Evolutionary conservation across 768 basidiomycete species (phyloP), one percentile per base, ranked within the genome.

Genomic region (Boletus sp.): DNA sequence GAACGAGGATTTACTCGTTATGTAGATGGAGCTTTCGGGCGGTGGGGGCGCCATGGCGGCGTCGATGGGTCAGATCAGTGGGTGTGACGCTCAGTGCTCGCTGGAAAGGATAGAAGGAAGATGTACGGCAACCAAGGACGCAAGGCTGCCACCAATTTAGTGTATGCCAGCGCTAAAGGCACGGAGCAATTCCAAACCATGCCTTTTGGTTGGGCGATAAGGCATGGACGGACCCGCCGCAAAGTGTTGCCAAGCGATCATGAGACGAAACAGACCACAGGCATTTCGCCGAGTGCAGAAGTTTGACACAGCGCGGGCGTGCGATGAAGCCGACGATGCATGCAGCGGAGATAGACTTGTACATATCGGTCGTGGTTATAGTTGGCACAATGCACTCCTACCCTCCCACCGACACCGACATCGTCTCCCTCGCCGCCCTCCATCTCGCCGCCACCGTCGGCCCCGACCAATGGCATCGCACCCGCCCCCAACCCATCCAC

Each of bases 381-480:
- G n/a, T n/a, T n/a, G n/a, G n/a, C n/a, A n/a, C n/a, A n/a, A n/a
- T n/a, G n/a, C n/a, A n/a, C n/a, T n/a, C n/a, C n/a, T n/a, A n/a
- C n/a, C n/a, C n/a, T n/a, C n/a, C n/a, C n/a, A n/a, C n/a, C 15
- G 39, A 48, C 42, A 59, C 74, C 2, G 82, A 83, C 55, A 55
- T 74, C n/a, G 70, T 83, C 47, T 78, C 78, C 43, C 58, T 83
- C 40, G 68, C 77, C 47, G 63, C 72, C 13, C 71, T 82, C 13
- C 66, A 66, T 23, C 70, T 81, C 19, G 62, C 75, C 5, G 70
- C 75, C 9, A 70, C 67, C 50, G 64, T 83, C 27, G 81, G 81
- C 1, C 61, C 67, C 0, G 83, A 84, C 55, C 79, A 79, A 59
- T 84, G 83, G 83, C 72, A 74, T 6, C 74, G 74, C 32, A 37